phyloP scores from a whole-genome alignment of 192 early-diverging fungal genomes.

The Linnemannia schmuckeri region DNA sequence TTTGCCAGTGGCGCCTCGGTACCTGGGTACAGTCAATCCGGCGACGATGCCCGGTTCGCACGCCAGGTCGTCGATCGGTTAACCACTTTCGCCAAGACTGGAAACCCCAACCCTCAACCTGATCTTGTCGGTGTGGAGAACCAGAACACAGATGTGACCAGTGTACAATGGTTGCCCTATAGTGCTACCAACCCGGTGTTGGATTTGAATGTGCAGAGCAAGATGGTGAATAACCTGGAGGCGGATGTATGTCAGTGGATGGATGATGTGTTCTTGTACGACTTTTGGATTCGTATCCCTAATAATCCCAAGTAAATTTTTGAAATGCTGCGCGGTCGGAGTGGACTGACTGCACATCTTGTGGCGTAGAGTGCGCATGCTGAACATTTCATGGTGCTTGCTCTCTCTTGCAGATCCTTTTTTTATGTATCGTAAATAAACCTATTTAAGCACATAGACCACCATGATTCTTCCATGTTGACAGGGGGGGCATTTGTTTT shows the following conservation, averaged over 20 bases:
- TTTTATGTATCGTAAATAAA: no score
- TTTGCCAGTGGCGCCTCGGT: slow-evolving; percentile 39
- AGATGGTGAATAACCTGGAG: slow-evolving; percentile 1
- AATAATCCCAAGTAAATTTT: not conserved
- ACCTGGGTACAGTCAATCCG: slow-evolving; percentile 17
- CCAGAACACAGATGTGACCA: slow-evolving; percentile 31
- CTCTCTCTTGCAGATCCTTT: no score
- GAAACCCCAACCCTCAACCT: slow-evolving; percentile 53
- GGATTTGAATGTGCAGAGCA: not conserved
- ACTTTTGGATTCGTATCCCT: not conserved
- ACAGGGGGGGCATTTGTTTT: no score
- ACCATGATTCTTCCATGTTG: no score
- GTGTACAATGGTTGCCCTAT: slow-evolving; percentile 28
- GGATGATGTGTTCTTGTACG: not conserved
- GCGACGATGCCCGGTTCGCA: slow-evolving; percentile 56
- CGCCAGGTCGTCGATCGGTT: slow-evolving; percentile 52
- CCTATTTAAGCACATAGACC: no score
- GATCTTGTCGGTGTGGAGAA: slow-evolving; percentile 20
- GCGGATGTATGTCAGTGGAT: not conserved
- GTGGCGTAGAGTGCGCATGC: no score
- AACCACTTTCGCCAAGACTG: slow-evolving; percentile 54
- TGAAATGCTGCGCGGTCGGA: no score
- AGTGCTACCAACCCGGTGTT: slow-evolving; percentile 22
- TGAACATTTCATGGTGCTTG: no score
- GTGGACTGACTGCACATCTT: no score